Conservation (phyloP, 306 rosid species). For the Cyamopsis tetragonoloba region DNA sequence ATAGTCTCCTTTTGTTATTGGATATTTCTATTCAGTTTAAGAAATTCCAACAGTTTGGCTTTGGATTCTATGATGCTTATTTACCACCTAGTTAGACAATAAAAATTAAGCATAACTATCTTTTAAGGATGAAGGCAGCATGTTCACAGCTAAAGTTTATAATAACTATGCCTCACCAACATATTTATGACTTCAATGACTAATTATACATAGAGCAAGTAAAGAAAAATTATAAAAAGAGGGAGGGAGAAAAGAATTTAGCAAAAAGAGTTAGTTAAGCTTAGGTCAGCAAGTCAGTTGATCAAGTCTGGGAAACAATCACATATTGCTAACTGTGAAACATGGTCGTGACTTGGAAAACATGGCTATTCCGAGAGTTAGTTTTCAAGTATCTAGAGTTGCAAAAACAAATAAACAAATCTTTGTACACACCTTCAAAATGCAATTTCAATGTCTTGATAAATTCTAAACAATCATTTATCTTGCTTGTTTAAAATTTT, state of each 20-base stretch:
- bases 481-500: conserved; percentile 81
- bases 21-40: too few species aligned
- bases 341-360: background rate
- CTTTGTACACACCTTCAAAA: conserved; percentile 44
- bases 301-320: background rate
- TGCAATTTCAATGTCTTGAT: conserved; percentile 65
- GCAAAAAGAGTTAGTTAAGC: background rate
- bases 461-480: conserved; percentile 74
- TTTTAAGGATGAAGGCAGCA: conserved; percentile 9
- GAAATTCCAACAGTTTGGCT: background rate
- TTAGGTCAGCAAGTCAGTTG: background rate
- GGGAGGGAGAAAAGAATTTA: background rate
- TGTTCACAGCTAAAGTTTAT: background rate
- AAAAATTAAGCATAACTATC: background rate
- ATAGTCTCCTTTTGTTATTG: too few species aligned
- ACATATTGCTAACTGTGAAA: background rate
- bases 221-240: background rate
- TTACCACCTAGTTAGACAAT: background rate
- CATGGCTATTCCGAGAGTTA: background rate
- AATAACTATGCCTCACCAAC: background rate
- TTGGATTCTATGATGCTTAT: conserved; percentile 1
- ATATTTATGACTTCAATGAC: conserved; percentile 11
- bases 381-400: background rate
- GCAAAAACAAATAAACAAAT: conserved; percentile 5
- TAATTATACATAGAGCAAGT: background rate